These are phyloP conservation scores for Chenopodium suecicum DNA, from an alignment of 148 eudicot species.

Conservation along the genomic window DNA sequence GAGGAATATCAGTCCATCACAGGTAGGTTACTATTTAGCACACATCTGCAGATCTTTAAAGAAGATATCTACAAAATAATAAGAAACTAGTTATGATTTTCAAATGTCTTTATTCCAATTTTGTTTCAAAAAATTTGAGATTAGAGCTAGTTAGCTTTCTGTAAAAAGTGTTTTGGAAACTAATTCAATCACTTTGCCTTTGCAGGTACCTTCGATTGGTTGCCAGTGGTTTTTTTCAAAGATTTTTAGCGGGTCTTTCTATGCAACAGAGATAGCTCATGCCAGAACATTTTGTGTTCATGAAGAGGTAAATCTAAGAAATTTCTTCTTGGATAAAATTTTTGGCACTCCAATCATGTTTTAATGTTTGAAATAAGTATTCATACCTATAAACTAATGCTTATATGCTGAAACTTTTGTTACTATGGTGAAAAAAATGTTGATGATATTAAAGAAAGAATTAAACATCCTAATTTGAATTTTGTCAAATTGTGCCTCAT, in stretches of 20 bases:
- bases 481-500: neutral
- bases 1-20: too few relatives aligned
- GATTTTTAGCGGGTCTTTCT: constrained; percentile 42
- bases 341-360: neutral
- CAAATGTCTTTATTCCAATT: neutral
- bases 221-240: constrained; percentile 78
- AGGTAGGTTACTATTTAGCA: neutral
- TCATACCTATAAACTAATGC: neutral
- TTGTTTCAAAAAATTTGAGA: neutral
- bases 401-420: neutral
- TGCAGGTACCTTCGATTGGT: constrained; percentile 79
- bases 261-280: constrained; percentile 64
- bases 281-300: constrained; percentile 91
- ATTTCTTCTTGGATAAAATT: neutral
- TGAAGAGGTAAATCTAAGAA: constrained; percentile 60
- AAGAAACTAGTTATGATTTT: neutral
- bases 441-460: neutral
- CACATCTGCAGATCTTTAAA: neutral
- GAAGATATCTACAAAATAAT: neutral
- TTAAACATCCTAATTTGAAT: neutral
- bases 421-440: neutral
- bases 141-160: neutral
- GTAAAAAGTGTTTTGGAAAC: constrained; percentile 1
- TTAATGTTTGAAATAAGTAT: neutral
- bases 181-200: constrained; percentile 12